Evolutionary conservation across 2,329 filamentous ascomycete species (phyloP).

Genomic region (Xylariomycetidae sp.): DNA sequence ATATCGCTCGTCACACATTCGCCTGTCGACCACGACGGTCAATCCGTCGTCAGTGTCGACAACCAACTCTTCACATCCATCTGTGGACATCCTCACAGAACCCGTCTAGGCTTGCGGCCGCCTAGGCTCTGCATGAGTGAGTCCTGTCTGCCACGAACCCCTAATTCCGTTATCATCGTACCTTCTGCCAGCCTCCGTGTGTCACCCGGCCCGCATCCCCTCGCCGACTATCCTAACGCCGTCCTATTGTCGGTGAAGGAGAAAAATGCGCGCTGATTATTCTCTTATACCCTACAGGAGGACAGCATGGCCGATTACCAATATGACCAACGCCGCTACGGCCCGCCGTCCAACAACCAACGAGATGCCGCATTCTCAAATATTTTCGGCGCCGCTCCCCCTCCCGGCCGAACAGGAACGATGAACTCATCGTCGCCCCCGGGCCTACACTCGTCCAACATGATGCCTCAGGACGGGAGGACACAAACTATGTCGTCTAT

Average conservation of each 20-base stretch:
- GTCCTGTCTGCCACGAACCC: no score
- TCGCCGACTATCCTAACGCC: no score
- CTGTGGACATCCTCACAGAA: constrained; percentile 18
- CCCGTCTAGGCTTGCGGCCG: constrained; percentile 29
- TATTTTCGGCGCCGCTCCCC: constrained; percentile 86
- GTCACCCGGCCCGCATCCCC: neutral
- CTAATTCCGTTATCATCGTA: no score
- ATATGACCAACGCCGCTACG: constrained; percentile 51
- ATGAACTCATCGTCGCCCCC: constrained; percentile 74
- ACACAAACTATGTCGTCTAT: constrained; percentile 72
- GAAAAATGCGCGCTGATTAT: no score
- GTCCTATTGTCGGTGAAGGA: no score
- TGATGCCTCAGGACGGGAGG: constrained; percentile 57
- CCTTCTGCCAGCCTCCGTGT: no score
- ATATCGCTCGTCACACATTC: constrained; percentile 15
- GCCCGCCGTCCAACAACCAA: constrained; percentile 54
- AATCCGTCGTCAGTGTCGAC: constrained; percentile 16
- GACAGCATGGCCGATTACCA: constrained; percentile 56
- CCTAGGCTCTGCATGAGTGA: constrained; percentile 29
- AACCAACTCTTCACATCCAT: constrained; percentile 14
- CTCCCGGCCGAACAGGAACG: constrained; percentile 85
- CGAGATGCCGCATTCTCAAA: constrained; percentile 94
- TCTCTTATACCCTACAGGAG: constrained; percentile 43
- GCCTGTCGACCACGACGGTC: constrained; percentile 16
- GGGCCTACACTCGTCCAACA: constrained; percentile 41